Conservation (phyloP, 2,329 filamentous ascomycete species). For the Trichothecium sympodiale region DNA sequence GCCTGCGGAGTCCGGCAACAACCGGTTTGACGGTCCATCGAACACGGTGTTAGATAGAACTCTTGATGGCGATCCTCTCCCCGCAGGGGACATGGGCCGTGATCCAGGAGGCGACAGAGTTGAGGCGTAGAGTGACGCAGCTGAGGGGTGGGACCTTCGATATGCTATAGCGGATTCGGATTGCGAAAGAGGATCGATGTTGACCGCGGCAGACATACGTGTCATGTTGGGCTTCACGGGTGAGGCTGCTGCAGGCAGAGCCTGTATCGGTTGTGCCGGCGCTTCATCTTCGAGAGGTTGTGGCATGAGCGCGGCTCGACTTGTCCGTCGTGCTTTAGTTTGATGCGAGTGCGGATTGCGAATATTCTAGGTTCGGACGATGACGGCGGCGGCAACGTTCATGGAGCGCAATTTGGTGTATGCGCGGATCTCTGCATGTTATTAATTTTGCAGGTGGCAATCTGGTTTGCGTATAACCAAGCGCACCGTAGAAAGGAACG, state of each 20-base stretch:
- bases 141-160: constrained; percentile 42
- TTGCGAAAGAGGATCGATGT: constrained; percentile 30
- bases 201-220: constrained; percentile 34
- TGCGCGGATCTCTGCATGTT: no score
- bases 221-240: constrained; percentile 50
- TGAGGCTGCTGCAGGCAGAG: constrained; percentile 56
- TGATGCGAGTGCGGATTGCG: no score
- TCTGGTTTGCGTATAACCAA: no score
- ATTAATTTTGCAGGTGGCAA: no score
- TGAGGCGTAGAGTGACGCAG: constrained; percentile 53
- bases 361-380: no score
- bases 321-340: no score
- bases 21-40: constrained; percentile 31
- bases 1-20: constrained; percentile 30
- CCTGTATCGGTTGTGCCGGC: constrained; percentile 56
- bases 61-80: constrained; percentile 45
- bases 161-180: constrained; percentile 44
- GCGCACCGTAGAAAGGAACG: no score
- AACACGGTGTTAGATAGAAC: constrained; percentile 49
- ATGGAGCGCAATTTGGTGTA: no score
- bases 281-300: constrained; percentile 49
- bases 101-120: constrained; percentile 59
- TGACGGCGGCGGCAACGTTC: no score
- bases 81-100: constrained; percentile 55
- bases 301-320: constrained; percentile 48